Percentiles rank a stretch among this genome's conserved stretches.
These are phyloP conservation scores for Hsuehochloa calcarea DNA, from an alignment of 176 grass and related monocot genomes.

Conservation along the genomic window DNA sequence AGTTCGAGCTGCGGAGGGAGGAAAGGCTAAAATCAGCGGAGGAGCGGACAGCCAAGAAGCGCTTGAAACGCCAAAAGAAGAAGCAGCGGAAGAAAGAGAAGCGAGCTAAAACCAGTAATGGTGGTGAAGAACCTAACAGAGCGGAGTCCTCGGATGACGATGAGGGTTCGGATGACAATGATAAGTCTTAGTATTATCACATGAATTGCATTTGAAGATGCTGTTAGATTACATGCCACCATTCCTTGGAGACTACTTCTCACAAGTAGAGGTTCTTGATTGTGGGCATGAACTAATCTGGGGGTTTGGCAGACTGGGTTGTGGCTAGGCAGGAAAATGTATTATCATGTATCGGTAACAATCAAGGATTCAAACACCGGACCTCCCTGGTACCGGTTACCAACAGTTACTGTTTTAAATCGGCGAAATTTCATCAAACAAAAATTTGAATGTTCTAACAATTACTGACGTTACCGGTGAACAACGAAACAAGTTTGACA, in stretches of 20 bases:
- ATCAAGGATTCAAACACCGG: no score
- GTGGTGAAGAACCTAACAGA: slow-evolving; percentile 36
- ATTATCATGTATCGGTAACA: no score
- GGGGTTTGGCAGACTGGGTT: no score
- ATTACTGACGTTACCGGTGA: no score
- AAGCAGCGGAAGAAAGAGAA: slow-evolving; percentile 80
- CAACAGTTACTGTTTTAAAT: no score
- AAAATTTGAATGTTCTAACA: no score
- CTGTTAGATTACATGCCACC: neutral
- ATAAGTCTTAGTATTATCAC: slow-evolving; percentile 32
- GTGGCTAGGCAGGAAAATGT: no score
- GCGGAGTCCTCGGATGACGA: slow-evolving; percentile 50
- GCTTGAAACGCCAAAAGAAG: slow-evolving; percentile 70
- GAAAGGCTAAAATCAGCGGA: slow-evolving; percentile 84
- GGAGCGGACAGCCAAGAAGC: slow-evolving; percentile 84
- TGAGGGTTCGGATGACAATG: slow-evolving; percentile 46
- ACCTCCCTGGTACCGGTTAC: no score
- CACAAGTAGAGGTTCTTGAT: neutral
- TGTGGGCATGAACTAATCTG: slow-evolving; percentile 3
- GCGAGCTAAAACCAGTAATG: slow-evolving; percentile 27
- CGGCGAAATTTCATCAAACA: no score
- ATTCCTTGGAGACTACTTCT: neutral
- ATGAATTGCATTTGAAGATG: neutral
- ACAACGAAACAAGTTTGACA: no score
- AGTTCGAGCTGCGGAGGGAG: slow-evolving; percentile 81